Conservation (phyloP, 2,329 filamentous ascomycete species). For the Lomentospora prolificans region DNA sequence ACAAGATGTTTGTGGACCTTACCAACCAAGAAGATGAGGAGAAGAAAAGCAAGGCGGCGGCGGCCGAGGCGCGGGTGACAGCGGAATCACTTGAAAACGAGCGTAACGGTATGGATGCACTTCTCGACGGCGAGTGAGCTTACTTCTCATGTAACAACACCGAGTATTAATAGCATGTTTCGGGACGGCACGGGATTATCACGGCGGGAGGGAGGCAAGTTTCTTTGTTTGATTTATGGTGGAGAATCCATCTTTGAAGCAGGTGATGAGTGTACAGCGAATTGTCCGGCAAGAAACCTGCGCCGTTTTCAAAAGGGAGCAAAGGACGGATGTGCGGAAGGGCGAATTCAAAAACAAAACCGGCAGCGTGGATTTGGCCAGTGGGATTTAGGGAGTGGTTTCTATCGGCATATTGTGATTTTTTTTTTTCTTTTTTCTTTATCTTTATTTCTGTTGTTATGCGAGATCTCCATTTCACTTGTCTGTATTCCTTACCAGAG, state of each 20-base stretch:
- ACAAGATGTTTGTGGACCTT: conserved; percentile 47
- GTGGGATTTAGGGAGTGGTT: neutral
- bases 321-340: neutral
- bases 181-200: neutral
- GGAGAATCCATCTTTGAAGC: too few species aligned
- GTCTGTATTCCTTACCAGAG: too few species aligned
- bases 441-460: too few species aligned
- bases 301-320: neutral
- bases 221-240: neutral
- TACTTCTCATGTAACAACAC: neutral
- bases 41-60: conserved; percentile 24
- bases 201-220: neutral
- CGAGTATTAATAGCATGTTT: neutral
- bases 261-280: too few species aligned
- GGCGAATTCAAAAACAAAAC: neutral
- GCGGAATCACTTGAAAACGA: conserved; percentile 34
- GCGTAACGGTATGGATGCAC: conserved; percentile 35
- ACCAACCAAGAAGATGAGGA: conserved; percentile 44
- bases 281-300: neutral
- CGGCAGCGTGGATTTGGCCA: neutral
- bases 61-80: conserved; percentile 24
- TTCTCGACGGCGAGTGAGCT: conserved; percentile 31
- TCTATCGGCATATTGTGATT: neutral
- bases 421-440: neutral
- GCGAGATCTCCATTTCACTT: too few species aligned